Conservation (phyloP, 1,284 basidiomycete genomes). For the Marasmius tenuissimus region DNA sequence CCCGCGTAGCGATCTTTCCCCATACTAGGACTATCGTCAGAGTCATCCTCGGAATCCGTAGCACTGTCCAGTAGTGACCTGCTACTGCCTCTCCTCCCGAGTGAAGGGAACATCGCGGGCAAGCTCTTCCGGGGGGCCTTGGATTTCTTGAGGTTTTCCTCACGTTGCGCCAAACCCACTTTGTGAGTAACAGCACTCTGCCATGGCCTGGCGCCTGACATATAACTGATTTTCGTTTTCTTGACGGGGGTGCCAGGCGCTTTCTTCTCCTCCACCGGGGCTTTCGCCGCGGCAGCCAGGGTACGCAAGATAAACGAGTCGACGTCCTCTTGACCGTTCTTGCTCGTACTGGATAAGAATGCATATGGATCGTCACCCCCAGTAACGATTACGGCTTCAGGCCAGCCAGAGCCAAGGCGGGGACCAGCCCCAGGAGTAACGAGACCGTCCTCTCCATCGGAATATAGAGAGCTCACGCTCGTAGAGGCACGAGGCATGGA, state of each 20-base stretch:
- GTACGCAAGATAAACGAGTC: slow-evolving; percentile 73
- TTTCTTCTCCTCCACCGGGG: slow-evolving; percentile 51
- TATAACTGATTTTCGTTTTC: slow-evolving; percentile 58
- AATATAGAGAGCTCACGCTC: slow-evolving; percentile 60
- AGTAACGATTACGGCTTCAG: slow-evolving; percentile 42
- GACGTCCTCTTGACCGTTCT: slow-evolving; percentile 42
- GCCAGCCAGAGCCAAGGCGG: slow-evolving; percentile 61
- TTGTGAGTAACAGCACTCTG: slow-evolving; percentile 74
- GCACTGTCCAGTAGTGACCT: slow-evolving; percentile 32
- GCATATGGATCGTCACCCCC: slow-evolving; percentile 38
- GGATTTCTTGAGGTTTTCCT: slow-evolving; percentile 37
- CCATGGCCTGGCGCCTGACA: slow-evolving; percentile 66
- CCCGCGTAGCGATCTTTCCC: slow-evolving; percentile 59
- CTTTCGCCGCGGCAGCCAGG: slow-evolving; percentile 57
- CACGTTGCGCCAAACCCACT: slow-evolving; percentile 62
- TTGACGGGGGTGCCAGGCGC: slow-evolving; percentile 81
- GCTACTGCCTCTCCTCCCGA: slow-evolving; percentile 27
- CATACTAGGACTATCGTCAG: slow-evolving; percentile 54
- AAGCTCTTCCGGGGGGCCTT: slow-evolving; percentile 69
- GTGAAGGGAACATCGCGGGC: slow-evolving; percentile 61
- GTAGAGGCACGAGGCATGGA: slow-evolving; percentile 55
- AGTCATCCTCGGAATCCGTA: slow-evolving; percentile 51
- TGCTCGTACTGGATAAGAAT: slow-evolving; percentile 18
- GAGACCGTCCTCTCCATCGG: slow-evolving; percentile 58
- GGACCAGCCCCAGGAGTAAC: slow-evolving; percentile 66